Base-by-base conservation (phyloP, 352 stramenopile species). In the Phytopythium delawarense region DNA sequence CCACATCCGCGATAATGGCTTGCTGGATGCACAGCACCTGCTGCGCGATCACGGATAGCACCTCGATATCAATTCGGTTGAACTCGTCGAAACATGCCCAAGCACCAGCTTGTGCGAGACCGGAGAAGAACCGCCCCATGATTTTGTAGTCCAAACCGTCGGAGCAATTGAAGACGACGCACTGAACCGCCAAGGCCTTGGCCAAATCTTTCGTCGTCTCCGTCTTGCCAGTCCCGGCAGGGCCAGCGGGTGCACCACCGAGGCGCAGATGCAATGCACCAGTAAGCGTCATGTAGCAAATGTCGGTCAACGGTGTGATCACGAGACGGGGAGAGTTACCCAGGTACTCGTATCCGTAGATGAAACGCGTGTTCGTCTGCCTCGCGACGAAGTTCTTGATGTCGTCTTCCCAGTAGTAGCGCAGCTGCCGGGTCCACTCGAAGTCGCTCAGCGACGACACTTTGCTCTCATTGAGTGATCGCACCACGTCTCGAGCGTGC, bases 31-130 rank as follows among this genome's bases (percentile, higher is more conserved):
- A 96, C 13, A 98, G 72, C 52, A 98, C 96, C 63, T 98, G 94
- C 64, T 98, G 94, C n/a, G 94, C 93, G 68, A 98, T 98, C 21
- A 98, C 94, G 23, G 89, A 98, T 6, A 98, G 62, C 25, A 98
- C 94, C 65, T 98, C 94, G 53, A 98, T 98, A 67, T 98, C 93
- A 52, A 98, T 98, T 25, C 94, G 91, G 65, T 98, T 98, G 69
- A 98, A 98, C 69, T 98, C 94, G 62, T 98, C 94, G 70, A 98
- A 98, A 72, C 94, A 98, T 9, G 92, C 94, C 94, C 94, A 98
- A 9, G 94, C 92, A 6, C 93, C 93, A 4, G 92, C 88, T 61
- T 98, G 92, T 2, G 92, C 93, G 0, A 98, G 72, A 18, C 94
- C 94, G 0, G 93, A 98, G 74, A 98, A 98, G 73, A 98, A 98